Evolutionary conservation across 1,284 basidiomycete genomes (phyloP).

Genomic region (Cryptococcus maquisensis): DNA sequence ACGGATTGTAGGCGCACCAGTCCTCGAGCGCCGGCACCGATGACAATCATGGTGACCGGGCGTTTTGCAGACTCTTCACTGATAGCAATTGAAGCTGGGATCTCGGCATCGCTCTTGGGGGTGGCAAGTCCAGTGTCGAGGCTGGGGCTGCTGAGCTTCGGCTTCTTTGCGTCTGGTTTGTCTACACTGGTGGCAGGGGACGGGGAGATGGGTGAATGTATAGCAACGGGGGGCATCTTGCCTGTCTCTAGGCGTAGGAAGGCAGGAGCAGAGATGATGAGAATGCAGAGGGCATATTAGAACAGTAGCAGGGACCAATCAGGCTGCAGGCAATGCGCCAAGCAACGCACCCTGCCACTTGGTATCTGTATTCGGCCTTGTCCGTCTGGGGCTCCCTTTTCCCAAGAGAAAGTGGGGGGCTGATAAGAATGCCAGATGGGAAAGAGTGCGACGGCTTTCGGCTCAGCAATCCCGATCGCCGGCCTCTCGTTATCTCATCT

Average conservation of each 20-base stretch:
- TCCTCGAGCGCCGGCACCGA: slow-evolving; percentile 79
- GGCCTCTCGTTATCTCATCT: neutral
- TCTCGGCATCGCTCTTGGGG: neutral
- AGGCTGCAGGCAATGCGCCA: neutral
- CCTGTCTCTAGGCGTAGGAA: too few relatives aligned
- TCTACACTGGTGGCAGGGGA: too few relatives aligned
- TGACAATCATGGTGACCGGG: slow-evolving; percentile 54
- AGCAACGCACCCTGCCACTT: neutral
- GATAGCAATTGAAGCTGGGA: neutral
- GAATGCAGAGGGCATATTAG: too few relatives aligned
- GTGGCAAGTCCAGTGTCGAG: slow-evolving; percentile 4
- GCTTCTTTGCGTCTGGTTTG: neutral
- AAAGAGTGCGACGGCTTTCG: too few relatives aligned
- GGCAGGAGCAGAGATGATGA: too few relatives aligned
- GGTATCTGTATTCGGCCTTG: neutral
- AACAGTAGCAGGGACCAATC: neutral
- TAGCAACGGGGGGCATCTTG: neutral
- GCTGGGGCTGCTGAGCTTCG: neutral
- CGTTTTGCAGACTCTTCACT: neutral
- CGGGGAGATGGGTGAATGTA: neutral
- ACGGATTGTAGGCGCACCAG: slow-evolving; percentile 52
- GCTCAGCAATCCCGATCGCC: neutral
- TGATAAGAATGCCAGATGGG: too few relatives aligned
- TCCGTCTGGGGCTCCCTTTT: neutral
- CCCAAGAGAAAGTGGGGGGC: too few relatives aligned